Conservation (phyloP, 805 yeast species). For the Lipomyces mesembrius region DNA sequence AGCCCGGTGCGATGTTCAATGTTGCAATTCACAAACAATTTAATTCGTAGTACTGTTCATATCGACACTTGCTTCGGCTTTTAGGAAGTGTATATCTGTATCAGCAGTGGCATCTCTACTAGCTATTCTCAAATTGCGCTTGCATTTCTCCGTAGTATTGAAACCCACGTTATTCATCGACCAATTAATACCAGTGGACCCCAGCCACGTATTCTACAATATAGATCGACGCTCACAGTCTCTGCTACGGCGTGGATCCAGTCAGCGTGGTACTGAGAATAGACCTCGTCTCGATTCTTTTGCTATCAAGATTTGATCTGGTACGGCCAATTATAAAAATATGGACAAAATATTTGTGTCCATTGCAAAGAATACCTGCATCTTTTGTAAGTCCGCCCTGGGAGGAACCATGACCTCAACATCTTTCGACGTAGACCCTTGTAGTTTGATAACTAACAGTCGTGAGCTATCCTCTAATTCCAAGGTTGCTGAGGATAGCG, state of each 20-base stretch:
- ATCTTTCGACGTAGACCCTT: neutral
- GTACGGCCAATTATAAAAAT: constrained; percentile 16
- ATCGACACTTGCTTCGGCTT: too few relatives aligned
- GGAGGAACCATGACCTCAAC: constrained; percentile 13
- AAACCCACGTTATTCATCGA: neutral
- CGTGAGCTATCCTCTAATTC: constrained; percentile 12
- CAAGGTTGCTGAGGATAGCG: constrained; percentile 17
- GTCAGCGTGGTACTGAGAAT: neutral
- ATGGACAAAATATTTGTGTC: constrained; percentile 22
- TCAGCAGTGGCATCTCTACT: too few relatives aligned
- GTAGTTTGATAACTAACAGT: neutral
- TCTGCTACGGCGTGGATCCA: neutral
- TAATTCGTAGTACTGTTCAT: too few relatives aligned
- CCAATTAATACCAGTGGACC: neutral
- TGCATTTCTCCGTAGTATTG: too few relatives aligned
- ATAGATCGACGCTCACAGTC: neutral
- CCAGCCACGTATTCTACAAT: neutral
- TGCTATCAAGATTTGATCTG: neutral
- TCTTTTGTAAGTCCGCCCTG: constrained; percentile 4
- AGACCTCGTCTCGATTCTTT: neutral
- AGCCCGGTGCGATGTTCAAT: neutral
- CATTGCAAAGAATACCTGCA: constrained; percentile 18
- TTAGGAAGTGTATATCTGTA: too few relatives aligned
- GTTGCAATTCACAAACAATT: neutral
- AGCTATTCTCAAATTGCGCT: neutral